A percentile compares a stretch with the other conserved stretches of the same genome.
These are phyloP conservation scores for Penicillium thymicola DNA, from an alignment of 2,329 filamentous ascomycete species.

Conservation along the genomic window DNA sequence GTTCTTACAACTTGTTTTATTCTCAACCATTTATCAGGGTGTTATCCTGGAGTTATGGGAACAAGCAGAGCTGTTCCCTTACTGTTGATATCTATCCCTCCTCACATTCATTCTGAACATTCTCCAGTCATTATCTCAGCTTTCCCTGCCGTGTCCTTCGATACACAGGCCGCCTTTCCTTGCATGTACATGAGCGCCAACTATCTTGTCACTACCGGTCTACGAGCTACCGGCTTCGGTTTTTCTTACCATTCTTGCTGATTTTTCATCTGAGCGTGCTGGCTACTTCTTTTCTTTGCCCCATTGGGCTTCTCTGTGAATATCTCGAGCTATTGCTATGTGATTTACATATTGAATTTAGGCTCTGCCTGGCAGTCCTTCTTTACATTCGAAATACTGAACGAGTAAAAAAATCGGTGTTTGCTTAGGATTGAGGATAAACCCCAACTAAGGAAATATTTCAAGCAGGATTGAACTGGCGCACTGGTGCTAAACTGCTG, in stretches of 20 bases:
- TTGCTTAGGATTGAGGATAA: neutral
- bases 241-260: constrained; percentile 10
- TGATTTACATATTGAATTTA: neutral
- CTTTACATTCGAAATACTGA: neutral
- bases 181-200: constrained; percentile 24
- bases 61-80: constrained; percentile 2
- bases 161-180: constrained; percentile 10
- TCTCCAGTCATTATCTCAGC: neutral
- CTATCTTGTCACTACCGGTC: constrained; percentile 14
- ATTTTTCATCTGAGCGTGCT: constrained; percentile 5
- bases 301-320: neutral
- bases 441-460: too few species aligned
- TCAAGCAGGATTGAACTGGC: too few species aligned
- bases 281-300: neutral
- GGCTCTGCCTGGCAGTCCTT: neutral
- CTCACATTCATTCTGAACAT: neutral
- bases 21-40: neutral
- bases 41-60: neutral
- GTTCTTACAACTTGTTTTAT: neutral
- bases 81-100: neutral
- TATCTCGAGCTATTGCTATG: neutral
- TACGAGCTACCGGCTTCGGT: neutral
- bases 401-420: too few species aligned
- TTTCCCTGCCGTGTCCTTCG: neutral
- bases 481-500: too few species aligned